Conservation (phyloP, 805 yeast species). For the Zygoascus flipseniorum region DNA sequence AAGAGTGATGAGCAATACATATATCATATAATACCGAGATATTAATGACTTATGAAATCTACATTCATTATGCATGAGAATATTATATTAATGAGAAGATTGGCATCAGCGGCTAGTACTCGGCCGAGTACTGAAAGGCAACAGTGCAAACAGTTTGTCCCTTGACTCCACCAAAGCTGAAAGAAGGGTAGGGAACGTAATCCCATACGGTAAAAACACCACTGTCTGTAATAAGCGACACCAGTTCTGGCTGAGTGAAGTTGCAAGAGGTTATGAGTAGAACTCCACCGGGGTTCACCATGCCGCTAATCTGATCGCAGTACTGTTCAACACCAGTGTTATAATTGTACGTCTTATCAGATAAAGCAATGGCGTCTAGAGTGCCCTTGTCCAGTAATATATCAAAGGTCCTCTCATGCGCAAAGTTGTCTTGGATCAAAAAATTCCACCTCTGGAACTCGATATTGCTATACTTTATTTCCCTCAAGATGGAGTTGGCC, state of each 20-base stretch:
- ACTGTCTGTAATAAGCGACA: slow-evolving; percentile 40
- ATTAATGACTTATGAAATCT: neutral
- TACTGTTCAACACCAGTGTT: slow-evolving; percentile 37
- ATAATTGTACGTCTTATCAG: slow-evolving; percentile 43
- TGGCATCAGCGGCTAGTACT: neutral
- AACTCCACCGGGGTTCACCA: slow-evolving; percentile 49
- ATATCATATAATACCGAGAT: neutral
- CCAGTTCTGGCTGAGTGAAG: slow-evolving; percentile 76
- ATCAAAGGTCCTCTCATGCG: slow-evolving; percentile 44
- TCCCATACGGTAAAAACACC: slow-evolving; percentile 46
- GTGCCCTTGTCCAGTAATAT: slow-evolving; percentile 91
- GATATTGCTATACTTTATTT: slow-evolving; percentile 26
- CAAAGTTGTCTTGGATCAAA: slow-evolving; percentile 32
- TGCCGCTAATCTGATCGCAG: slow-evolving; percentile 46
- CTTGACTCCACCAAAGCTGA: slow-evolving; percentile 80
- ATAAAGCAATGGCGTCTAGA: slow-evolving; percentile 89
- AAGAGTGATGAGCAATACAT: neutral
- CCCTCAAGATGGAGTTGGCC: slow-evolving; percentile 49
- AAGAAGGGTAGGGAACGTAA: slow-evolving; percentile 65
- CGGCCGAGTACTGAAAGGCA: slow-evolving; percentile 43
- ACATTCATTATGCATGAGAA: neutral
- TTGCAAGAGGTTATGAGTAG: slow-evolving; percentile 85
- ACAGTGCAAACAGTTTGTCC: slow-evolving; percentile 86
- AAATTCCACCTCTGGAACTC: slow-evolving; percentile 65
- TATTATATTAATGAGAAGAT: neutral